Percentiles rank a stretch among this genome's conserved stretches.
phyloP scores from a whole-genome alignment of 1,284 basidiomycete genomes.

The Serendipita sp. region DNA sequence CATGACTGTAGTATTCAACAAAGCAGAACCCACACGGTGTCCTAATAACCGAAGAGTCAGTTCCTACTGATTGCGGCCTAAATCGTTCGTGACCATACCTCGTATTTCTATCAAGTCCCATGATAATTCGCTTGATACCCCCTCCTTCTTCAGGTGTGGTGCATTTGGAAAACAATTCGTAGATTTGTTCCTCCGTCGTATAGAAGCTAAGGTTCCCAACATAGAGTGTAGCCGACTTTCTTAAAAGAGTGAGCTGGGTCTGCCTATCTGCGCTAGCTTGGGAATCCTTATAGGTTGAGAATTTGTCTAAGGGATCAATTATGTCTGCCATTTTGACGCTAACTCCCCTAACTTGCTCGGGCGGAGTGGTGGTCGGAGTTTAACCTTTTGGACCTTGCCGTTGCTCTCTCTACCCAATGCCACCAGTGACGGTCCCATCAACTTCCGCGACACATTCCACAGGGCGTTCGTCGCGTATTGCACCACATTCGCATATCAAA shows the following conservation, averaged over 20 bases:
- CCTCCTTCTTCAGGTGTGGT: conserved; percentile 81
- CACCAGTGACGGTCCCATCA: not conserved
- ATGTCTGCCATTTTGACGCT: conserved; percentile 64
- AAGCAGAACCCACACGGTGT: conserved; percentile 99
- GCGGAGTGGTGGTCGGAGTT: not conserved
- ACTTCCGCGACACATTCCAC: conserved; percentile 4
- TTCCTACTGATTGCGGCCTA: conserved; percentile 1
- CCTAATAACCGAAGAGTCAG: conserved; percentile 28
- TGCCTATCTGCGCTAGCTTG: conserved; percentile 61
- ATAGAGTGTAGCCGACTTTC: conserved; percentile 64
- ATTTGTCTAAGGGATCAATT: conserved; percentile 72
- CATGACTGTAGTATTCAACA: conserved; percentile 95
- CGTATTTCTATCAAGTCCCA: conserved; percentile 94
- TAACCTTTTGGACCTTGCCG: not conserved
- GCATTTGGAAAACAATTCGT: conserved; percentile 92
- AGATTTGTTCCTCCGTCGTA: conserved; percentile 99
- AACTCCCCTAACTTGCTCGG: no score
- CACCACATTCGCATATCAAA: conserved; percentile 90
- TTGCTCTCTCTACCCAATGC: not conserved
- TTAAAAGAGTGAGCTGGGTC: conserved; percentile 53
- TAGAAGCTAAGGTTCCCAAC: conserved; percentile 96
- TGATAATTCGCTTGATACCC: conserved; percentile 96
- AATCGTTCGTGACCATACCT: conserved; percentile 36
- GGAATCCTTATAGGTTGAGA: conserved; percentile 90
- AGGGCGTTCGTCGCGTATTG: conserved; percentile 64